Evolutionary conservation across 177 flowering plant genomes (phyloP).

Genomic region (Vitis hybrid): DNA sequence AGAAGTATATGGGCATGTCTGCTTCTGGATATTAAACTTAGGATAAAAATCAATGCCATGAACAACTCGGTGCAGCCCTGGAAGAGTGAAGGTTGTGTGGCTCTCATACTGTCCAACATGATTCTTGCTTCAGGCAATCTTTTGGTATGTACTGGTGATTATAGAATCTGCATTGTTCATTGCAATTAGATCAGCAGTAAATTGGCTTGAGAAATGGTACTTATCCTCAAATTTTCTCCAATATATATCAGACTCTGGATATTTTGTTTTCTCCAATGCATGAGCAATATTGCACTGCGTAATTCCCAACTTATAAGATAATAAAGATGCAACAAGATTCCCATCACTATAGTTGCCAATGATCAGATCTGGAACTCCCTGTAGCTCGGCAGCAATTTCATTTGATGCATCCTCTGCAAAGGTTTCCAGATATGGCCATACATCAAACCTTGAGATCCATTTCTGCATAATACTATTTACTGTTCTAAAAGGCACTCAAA

Average conservation of each 20-base stretch:
- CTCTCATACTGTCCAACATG: slow-evolving; percentile 32
- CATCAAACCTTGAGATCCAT: no score
- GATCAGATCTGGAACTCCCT: slow-evolving; percentile 86
- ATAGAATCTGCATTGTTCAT: no score
- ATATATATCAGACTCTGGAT: no score
- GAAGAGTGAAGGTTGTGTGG: slow-evolving; percentile 12
- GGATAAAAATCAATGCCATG: slow-evolving; percentile 46
- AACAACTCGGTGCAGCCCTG: no score
- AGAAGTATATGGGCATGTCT: slow-evolving; percentile 43
- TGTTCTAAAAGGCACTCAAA: no score
- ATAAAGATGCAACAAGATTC: slow-evolving; percentile 86
- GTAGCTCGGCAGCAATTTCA: slow-evolving; percentile 72
- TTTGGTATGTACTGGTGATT: slow-evolving; percentile 10
- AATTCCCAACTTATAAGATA: slow-evolving; percentile 66
- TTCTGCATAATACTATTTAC: no score
- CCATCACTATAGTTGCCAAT: slow-evolving; percentile 99
- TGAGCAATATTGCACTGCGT: no score
- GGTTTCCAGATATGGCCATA: no score
- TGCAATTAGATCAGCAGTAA: no score
- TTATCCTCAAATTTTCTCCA: no score
- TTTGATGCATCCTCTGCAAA: slow-evolving; percentile 67
- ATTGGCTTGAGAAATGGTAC: no score
- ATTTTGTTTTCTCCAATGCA: no score
- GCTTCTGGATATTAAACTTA: slow-evolving; percentile 56
- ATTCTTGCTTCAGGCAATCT: slow-evolving; percentile 36